Base-by-base conservation (phyloP, 2,329 filamentous ascomycete genomes). In the Botrytis elliptica region DNA sequence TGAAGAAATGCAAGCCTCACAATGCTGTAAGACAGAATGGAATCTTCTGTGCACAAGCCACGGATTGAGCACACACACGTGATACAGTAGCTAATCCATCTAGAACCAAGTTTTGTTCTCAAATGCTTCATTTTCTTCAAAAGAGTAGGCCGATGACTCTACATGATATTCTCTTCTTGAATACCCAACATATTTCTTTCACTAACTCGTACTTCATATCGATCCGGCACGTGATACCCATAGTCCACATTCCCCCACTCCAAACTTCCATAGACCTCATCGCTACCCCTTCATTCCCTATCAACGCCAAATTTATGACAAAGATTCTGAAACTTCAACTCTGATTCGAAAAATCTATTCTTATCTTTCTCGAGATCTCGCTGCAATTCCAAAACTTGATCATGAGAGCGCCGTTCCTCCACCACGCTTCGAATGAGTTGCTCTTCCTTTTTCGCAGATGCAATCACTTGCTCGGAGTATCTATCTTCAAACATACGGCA, bases 21-120 rank as follows among this genome's bases (percentile, higher is more conserved):
- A 20, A 67, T 52, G 64, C 44, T 38, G 44, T 52, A 46, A 20
- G 44, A 67, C 46, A 67, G 44, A 20, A 67, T 67, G 29, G 64
- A 67, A 52, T 67, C 64, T 67, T 67, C 64, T 18, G 44, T 67
- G 65, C 65, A 68, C 65, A 55, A 55, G 65, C 65, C 65, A 68
- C 36, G 46, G 38, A 29, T 12, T 29, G 14, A n/a, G n/a, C n/a
- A 29, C 5, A 22, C 8, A 12, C 65, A 68, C 65, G 46, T 68
- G 65, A 68, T 40, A 33, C 52, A 3, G 12, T 1, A 16, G n/a
- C 3, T 12, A 52, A n/a, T 52, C 25, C 1, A 55, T 20, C 9
- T 55, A 25, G 3, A 22, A 4, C 16, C 25, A 14, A 12, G 25
- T 49, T 4, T 10, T 46, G n/a, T 22, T 33, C 14, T n/a, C 25